Base-by-base conservation (phyloP, 352 stramenopile genomes). In the Globisporangium solare region DNA sequence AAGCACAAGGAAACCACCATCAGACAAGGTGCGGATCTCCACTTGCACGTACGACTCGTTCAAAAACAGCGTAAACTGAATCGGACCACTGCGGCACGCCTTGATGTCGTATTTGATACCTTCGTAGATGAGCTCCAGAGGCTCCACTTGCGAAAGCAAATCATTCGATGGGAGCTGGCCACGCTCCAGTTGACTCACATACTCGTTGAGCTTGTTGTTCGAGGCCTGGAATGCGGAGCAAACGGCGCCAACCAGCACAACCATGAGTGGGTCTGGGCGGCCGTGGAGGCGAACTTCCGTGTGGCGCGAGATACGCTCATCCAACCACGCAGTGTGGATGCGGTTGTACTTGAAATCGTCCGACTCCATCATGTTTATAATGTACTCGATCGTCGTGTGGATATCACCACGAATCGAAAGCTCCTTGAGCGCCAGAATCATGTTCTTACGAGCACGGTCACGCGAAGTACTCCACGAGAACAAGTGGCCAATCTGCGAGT, bases 401-500 rank as follows among this genome's bases (percentile, higher is more conserved):
- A 99, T 99, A 66, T 99, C 97, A 61, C 98, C 98, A 55, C 98
- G 94, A 68, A 99, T 99, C 35, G 89, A 98, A 10, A 99, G 76
- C 73, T 99, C 97, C 70, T 99, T 99, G 15, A 99, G 79, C 27
- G 96, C 97, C 27, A 99, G 70, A 6, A 99, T 97, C 70, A 99
- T 96, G 63, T 98, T 98, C 83, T 99, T 99, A 22, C 97, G 73
- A 2, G 98, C 97, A 56, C 96, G 94, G 66, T 99, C 97, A 54
- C 98, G 83, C 56, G 96, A 96, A 49, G 76, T 83, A 49, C 96
- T 97, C 83, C 81, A 98, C 20, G 96, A 97, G 76, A 99, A 99
- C 60, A 99, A 83, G 78, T 99, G 98, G 24, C 98, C 98, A 79
- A 99, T 99, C 74, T 99, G 97, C 39, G 96, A 99, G 76, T 99